Conservation (phyloP, 2,329 filamentous ascomycete species). For the Coniella lustricola region DNA sequence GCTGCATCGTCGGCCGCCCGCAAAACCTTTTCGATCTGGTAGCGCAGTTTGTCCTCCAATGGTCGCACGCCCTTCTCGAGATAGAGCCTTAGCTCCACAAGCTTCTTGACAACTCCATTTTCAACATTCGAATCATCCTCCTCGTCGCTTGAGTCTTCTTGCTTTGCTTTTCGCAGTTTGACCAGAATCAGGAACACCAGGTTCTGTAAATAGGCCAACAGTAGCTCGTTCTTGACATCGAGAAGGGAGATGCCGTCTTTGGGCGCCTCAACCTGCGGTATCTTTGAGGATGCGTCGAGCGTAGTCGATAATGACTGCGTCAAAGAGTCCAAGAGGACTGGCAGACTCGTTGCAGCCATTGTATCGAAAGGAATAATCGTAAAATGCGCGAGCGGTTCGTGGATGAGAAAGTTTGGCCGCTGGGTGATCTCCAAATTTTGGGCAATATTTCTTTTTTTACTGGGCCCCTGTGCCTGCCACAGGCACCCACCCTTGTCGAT, state of each 20-base stretch:
- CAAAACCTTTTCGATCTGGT: constrained; percentile 92
- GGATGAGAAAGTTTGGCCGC: not conserved
- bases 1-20: constrained; percentile 74
- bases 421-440: not conserved
- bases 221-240: constrained; percentile 93
- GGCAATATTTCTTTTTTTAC: constrained; percentile 13
- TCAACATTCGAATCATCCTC: constrained; percentile 39
- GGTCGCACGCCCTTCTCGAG: constrained; percentile 88
- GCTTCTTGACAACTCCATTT: constrained; percentile 69
- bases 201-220: constrained; percentile 92
- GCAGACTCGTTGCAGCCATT: constrained; percentile 22
- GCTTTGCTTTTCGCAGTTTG: constrained; percentile 58
- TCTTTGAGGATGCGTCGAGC: constrained; percentile 58
- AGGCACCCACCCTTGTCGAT: no score
- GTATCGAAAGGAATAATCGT: not conserved
- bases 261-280: constrained; percentile 60
- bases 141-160: constrained; percentile 22
- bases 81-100: constrained; percentile 88
- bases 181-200: constrained; percentile 80
- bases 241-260: constrained; percentile 87
- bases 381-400: not conserved
- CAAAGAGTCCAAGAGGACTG: constrained; percentile 48
- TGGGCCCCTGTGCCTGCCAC: no score
- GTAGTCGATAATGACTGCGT: constrained; percentile 55
- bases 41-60: constrained; percentile 82